phyloP scores from a whole-genome alignment of 2,329 filamentous ascomycete genomes.

The Elsinoe arachidis region DNA sequence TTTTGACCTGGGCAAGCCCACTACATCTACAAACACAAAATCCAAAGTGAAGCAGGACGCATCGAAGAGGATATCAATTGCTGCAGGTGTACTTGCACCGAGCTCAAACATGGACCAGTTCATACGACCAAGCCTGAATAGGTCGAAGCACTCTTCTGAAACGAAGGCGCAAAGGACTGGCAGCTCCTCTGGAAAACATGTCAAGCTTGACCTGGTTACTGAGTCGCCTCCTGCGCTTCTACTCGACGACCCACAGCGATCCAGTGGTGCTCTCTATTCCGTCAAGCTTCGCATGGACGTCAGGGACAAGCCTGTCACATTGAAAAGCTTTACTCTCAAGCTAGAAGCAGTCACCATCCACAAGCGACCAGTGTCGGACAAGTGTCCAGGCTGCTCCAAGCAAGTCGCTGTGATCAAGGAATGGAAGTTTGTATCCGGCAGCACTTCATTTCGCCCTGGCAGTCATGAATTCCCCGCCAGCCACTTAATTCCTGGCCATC shows the following conservation, averaged over 20 bases:
- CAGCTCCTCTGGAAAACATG: conserved; percentile 28
- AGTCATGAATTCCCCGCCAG: conserved; percentile 81
- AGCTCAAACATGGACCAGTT: conserved; percentile 27
- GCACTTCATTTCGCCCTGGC: conserved; percentile 35
- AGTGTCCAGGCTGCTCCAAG: conserved; percentile 68
- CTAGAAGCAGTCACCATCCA: conserved; percentile 63
- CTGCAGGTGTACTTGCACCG: conserved; percentile 12
- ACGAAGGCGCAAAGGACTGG: conserved; percentile 21
- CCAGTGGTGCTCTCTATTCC: conserved; percentile 76
- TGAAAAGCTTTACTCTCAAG: conserved; percentile 65
- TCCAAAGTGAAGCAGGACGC: conserved; percentile 13
- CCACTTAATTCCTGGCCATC: conserved; percentile 70
- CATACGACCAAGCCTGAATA: conserved; percentile 24
- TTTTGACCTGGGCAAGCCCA: conserved; percentile 22
- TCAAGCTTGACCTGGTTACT: conserved; percentile 54
- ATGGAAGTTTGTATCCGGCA: conserved; percentile 65
- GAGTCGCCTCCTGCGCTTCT: conserved; percentile 84
- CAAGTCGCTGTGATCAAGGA: conserved; percentile 65
- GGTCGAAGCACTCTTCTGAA: conserved; percentile 17
- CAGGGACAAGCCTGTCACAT: conserved; percentile 52
- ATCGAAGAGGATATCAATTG: conserved; percentile 17
- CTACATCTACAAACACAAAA: conserved; percentile 13
- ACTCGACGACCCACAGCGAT: conserved; percentile 64
- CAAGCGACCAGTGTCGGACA: conserved; percentile 70
- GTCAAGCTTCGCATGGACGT: conserved; percentile 71